Evolutionary conservation across 179 eudicot genomes (phyloP).

Genomic region (Heliamphora pulchella): DNA sequence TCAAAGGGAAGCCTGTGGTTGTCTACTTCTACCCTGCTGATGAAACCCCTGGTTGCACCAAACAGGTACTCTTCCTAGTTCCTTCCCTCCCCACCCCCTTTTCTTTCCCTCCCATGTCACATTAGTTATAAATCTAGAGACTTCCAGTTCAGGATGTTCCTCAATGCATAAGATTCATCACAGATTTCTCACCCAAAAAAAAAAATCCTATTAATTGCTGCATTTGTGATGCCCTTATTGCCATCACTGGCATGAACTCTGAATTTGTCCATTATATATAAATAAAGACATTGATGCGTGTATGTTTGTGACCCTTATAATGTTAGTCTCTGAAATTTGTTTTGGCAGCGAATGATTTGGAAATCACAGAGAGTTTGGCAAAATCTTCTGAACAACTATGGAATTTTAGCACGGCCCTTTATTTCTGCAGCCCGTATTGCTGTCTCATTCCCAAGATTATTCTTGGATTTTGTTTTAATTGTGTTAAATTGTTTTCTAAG

Average conservation of each 20-base stretch:
- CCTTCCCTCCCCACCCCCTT: neutral
- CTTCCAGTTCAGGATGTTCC: neutral
- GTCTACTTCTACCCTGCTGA: slow-evolving; percentile 97
- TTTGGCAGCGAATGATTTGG: neutral
- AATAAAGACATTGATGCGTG: no score
- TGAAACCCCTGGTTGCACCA: slow-evolving; percentile 99
- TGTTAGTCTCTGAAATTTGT: no score
- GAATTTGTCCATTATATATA: neutral
- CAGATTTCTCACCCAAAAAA: no score
- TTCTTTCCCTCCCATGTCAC: neutral
- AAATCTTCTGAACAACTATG: neutral
- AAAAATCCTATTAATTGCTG: neutral
- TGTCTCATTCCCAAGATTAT: neutral
- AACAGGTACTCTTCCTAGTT: slow-evolving; percentile 47
- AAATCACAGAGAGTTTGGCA: neutral
- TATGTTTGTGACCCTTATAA: no score
- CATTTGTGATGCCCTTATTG: neutral
- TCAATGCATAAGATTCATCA: neutral
- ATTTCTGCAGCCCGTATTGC: neutral
- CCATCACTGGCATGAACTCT: neutral
- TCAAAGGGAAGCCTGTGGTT: slow-evolving; percentile 88
- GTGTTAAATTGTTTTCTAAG: neutral
- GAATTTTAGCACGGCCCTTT: neutral
- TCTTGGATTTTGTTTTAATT: neutral
- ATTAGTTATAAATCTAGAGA: neutral